phyloP scores from a whole-genome alignment of 306 rosid species.

The Herpetospermum pedunculosum region DNA sequence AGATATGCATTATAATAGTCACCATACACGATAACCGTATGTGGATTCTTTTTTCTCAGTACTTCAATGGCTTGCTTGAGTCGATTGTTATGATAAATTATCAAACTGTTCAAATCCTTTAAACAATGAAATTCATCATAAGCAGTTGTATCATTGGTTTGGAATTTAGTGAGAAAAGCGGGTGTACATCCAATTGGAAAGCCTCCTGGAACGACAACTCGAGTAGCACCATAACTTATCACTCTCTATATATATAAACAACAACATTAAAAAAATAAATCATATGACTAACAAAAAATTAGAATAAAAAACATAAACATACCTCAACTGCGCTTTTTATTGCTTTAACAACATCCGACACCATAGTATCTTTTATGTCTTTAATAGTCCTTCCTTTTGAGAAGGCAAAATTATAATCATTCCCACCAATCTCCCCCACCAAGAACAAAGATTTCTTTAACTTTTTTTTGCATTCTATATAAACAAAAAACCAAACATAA shows the following conservation, averaged over 20 bases:
- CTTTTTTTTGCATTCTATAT: too few relatives aligned
- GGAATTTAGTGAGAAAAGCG: neutral
- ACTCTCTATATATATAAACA: neutral
- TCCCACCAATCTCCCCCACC: conserved; percentile 16
- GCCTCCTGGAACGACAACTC: neutral
- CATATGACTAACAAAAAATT: neutral
- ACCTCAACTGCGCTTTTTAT: conserved; percentile 8
- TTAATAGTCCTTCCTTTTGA: conserved; percentile 2
- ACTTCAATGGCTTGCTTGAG: conserved; percentile 5
- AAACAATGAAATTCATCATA: neutral
- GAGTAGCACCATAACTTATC: neutral
- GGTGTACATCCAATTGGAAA: neutral
- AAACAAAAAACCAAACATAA: too few relatives aligned
- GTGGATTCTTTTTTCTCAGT: conserved; percentile 7
- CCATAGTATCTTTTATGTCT: neutral
- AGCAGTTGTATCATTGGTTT: neutral
- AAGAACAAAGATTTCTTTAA: conserved; percentile 6
- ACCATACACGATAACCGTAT: conserved; percentile 5
- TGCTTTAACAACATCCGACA: conserved; percentile 6
- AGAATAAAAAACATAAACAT: neutral
- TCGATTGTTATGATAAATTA: neutral
- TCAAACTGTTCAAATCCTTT: neutral
- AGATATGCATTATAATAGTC: conserved; percentile 12
- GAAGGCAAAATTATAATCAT: conserved; percentile 6
- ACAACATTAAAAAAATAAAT: neutral